phyloP scores from a whole-genome alignment of 2,329 filamentous ascomycete genomes.

The Orbilia quercus region DNA sequence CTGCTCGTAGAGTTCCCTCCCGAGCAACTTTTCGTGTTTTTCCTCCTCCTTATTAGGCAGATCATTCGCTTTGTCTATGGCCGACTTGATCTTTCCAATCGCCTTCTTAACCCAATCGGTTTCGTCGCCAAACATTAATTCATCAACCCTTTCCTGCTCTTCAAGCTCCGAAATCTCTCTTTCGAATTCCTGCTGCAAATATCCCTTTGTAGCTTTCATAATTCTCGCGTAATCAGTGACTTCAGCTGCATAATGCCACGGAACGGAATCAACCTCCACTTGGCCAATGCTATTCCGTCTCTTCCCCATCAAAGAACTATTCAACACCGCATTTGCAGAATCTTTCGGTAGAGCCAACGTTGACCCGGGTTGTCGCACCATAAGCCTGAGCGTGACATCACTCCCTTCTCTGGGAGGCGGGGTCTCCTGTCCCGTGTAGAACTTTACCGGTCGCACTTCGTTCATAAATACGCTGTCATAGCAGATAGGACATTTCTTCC shows the following conservation, averaged over 20 bases:
- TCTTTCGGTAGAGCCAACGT: slow-evolving; percentile 90
- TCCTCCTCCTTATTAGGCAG: slow-evolving; percentile 36
- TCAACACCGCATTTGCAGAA: slow-evolving; percentile 68
- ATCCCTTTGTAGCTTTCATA: slow-evolving; percentile 91
- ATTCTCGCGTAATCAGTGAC: slow-evolving; percentile 93
- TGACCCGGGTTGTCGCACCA: slow-evolving; percentile 81
- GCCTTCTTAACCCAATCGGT: slow-evolving; percentile 92
- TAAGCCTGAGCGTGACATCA: slow-evolving; percentile 87
- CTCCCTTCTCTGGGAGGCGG: slow-evolving; percentile 82
- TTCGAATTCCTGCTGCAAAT: slow-evolving; percentile 84
- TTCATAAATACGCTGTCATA: slow-evolving; percentile 93
- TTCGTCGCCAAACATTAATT: slow-evolving; percentile 90
- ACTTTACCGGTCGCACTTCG: slow-evolving; percentile 87
- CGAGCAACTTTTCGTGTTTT: slow-evolving; percentile 27
- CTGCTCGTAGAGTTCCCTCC: slow-evolving; percentile 33
- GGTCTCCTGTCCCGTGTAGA: slow-evolving; percentile 89
- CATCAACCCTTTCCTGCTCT: slow-evolving; percentile 85
- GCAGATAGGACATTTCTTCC: slow-evolving; percentile 97
- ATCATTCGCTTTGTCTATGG: slow-evolving; percentile 77
- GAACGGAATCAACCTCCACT: slow-evolving; percentile 70
- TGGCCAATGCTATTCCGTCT: slow-evolving; percentile 8
- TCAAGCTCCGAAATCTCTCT: slow-evolving; percentile 79
- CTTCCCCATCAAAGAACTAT: slow-evolving; percentile 11
- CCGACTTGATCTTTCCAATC: slow-evolving; percentile 76
- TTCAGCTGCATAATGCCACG: slow-evolving; percentile 94